Percentiles rank a stretch among this genome's conserved stretches.
Conservation (phyloP, 2,329 filamentous ascomycete species). For the Bipolaris gigantea region DNA sequence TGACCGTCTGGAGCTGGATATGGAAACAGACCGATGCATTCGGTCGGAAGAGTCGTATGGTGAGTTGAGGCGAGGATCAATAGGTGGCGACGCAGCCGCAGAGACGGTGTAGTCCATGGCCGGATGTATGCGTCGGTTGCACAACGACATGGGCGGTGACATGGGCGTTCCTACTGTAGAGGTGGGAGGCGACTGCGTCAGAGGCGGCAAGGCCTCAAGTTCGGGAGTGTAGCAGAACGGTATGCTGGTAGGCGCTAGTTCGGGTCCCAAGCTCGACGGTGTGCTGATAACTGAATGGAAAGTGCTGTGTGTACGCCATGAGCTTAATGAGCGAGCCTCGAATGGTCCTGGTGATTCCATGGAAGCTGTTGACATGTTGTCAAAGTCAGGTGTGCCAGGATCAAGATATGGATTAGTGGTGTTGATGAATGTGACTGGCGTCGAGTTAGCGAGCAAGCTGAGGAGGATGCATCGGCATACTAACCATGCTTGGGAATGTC, state of each 20-base stretch:
- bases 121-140: constrained; percentile 58
- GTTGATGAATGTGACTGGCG: constrained; percentile 62
- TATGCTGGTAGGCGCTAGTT: constrained; percentile 54
- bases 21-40: constrained; percentile 30
- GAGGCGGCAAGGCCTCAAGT: constrained; percentile 31
- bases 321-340: constrained; percentile 28
- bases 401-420: constrained; percentile 65
- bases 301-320: constrained; percentile 34
- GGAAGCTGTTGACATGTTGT: constrained; percentile 37
- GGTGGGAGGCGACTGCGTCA: constrained; percentile 37
- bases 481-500: constrained; percentile 62
- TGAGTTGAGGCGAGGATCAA: constrained; percentile 41
- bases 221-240: constrained; percentile 35
- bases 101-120: constrained; percentile 48
- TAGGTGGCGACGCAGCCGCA: constrained; percentile 37
- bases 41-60: constrained; percentile 34
- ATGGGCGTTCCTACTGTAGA: constrained; percentile 37
- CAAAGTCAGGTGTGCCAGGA: constrained; percentile 41
- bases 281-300: constrained; percentile 35
- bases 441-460: constrained; percentile 12
- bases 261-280: constrained; percentile 53
- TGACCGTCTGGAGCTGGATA: constrained; percentile 29
- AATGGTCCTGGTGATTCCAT: constrained; percentile 39
- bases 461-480: constrained; percentile 12
- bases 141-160: constrained; percentile 51